These are phyloP conservation scores for Pleurotus pulmonarius DNA, from an alignment of 768 basidiomycete species.

Conservation along the genomic window DNA sequence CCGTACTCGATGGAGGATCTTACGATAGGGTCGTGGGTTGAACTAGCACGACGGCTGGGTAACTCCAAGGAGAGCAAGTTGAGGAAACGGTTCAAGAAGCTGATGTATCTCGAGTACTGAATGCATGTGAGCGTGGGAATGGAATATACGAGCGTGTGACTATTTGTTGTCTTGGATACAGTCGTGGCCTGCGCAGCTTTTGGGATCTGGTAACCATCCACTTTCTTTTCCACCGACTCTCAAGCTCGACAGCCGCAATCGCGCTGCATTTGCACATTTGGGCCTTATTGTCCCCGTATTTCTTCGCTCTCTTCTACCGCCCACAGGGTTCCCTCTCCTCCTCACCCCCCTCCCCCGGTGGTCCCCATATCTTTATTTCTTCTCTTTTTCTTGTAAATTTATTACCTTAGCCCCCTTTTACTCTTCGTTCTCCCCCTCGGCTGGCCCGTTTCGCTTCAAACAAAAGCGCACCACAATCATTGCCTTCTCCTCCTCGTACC, in stretches of 20 bases:
- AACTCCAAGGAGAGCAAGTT: constrained; percentile 47
- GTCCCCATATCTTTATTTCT: constrained; percentile 17
- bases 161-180: constrained; percentile 42
- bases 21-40: constrained; percentile 73
- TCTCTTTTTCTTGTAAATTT: constrained; percentile 19
- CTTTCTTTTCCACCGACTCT: constrained; percentile 6
- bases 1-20: constrained; percentile 76
- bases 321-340: constrained; percentile 10
- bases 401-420: constrained; percentile 18
- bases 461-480: constrained; percentile 34
- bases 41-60: constrained; percentile 60
- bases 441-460: constrained; percentile 51
- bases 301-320: constrained; percentile 7
- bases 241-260: constrained; percentile 9
- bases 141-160: neutral
- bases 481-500: constrained; percentile 16
- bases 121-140: constrained; percentile 3
- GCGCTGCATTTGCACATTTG: constrained; percentile 8
- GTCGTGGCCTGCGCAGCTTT: constrained; percentile 14
- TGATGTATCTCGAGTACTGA: constrained; percentile 64
- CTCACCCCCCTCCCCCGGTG: constrained; percentile 13
- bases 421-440: constrained; percentile 34
- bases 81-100: constrained; percentile 60
- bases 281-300: constrained; percentile 9
- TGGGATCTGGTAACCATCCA: constrained; percentile 29